Evolutionary conservation across 805 yeast species (phyloP), one percentile per base, ranked within the genome.

Genomic region (Zygosaccharomyces bisporus): DNA sequence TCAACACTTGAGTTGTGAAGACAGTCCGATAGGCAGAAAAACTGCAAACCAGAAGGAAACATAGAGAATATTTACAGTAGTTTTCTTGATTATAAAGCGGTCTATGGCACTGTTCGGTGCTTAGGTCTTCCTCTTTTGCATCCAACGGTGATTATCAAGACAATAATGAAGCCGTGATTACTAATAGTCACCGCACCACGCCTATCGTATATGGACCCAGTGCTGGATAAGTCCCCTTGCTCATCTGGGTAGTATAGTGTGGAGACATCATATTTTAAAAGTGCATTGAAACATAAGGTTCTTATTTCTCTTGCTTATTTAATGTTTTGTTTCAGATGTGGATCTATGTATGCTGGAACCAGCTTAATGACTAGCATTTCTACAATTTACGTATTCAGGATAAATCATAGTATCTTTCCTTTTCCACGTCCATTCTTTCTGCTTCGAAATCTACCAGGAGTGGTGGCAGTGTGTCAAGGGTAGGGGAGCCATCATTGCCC

Each of bases 401-500:
- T 25, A 63, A 43, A 49, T 63, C 66, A 43, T 55, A 54, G 41
- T 61, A 63, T 42, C 66, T 53, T 10, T 54, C 59, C 47, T 60
- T 61, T 36, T 63, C 60, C 4, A 63, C 51, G 34, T 61, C 60
- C 54, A 61, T 52, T 29, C 57, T 46, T 38, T 62, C 68, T 1
- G 57, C 52, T 35, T 57, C 57, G 45, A 60, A 62, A 32, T 60
- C 60, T 45, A 63, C 49, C 21, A 58, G 44, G 12, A 61, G 53
- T 29, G 55, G 46, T 10, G 46, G 47, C 25, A 42, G 45, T 18
- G 24, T 42, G 16, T 43, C 23, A 24, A 27, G 20, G 14, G 33
- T 27, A 3, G 39, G 16, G 2, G 36, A 33, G 12, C 25, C 31
- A 6, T 41, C 46, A 13, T 44, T 44, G 6, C 51, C 55, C 29